Evolutionary conservation across 108 stramenopile species (phyloP).

Genomic region (Fragilaria crotonensis): DNA sequence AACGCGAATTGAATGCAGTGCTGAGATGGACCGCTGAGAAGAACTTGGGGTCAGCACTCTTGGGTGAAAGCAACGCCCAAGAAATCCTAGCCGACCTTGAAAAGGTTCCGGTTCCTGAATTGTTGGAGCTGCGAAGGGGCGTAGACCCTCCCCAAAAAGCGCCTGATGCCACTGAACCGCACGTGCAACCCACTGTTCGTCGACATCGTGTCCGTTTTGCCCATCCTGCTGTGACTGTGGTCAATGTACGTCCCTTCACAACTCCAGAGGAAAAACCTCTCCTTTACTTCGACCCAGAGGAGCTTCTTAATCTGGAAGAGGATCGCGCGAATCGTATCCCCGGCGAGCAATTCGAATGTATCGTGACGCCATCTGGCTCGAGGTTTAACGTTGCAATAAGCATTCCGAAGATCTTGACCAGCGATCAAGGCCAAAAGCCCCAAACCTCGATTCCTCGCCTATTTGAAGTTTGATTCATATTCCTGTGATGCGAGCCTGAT

Average conservation of each 20-base stretch:
- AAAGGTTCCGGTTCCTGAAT: background rate
- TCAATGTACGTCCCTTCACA: background rate
- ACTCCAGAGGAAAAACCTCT: background rate
- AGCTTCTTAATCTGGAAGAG: background rate
- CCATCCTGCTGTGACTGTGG: background rate
- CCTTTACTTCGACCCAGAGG: background rate
- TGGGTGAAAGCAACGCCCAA: background rate
- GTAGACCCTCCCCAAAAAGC: background rate
- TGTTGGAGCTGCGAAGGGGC: background rate
- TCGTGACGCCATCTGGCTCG: background rate
- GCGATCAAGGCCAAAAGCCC: too few relatives aligned
- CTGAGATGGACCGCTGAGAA: background rate
- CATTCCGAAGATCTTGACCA: background rate
- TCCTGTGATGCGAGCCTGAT: too few relatives aligned
- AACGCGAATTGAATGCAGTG: background rate
- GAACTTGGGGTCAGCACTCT: background rate
- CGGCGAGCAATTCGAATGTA: conserved; percentile 1
- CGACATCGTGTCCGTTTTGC: background rate
- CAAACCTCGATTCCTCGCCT: too few relatives aligned
- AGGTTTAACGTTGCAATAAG: background rate
- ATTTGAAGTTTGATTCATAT: too few relatives aligned
- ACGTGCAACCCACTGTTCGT: background rate
- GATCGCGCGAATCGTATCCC: conserved; percentile 4
- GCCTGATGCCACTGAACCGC: background rate
- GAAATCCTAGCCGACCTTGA: background rate